Evolutionary conservation across 1,284 basidiomycete species (phyloP).

Genomic region (Irpex rosettiformis): DNA sequence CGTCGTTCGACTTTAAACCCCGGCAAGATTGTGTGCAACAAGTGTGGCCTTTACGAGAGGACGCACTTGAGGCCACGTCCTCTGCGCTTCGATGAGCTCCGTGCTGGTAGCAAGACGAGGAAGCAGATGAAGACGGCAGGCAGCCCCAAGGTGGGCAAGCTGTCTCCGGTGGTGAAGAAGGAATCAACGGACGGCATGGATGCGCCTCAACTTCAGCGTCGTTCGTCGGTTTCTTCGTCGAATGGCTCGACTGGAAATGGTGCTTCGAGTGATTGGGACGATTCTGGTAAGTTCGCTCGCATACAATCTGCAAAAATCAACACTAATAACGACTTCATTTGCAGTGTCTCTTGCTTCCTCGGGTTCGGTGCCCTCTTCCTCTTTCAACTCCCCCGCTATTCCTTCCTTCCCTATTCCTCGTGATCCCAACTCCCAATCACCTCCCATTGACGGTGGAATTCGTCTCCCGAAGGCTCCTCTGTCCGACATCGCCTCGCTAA

Average conservation of each 20-base stretch:
- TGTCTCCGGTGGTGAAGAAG: conserved; percentile 52
- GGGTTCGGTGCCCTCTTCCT: conserved; percentile 57
- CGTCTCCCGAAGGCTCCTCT: conserved; percentile 68
- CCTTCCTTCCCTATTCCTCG: conserved; percentile 57
- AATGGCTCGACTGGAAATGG: conserved; percentile 62
- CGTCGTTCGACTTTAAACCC: conserved; percentile 81
- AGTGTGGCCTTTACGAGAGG: conserved; percentile 83
- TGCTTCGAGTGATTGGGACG: conserved; percentile 15
- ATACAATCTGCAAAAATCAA: conserved; percentile 5
- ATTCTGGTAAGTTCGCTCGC: conserved; percentile 40
- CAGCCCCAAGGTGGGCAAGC: conserved; percentile 37
- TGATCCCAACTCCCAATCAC: conserved; percentile 52
- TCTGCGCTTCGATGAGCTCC: conserved; percentile 78
- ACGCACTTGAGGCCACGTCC: conserved; percentile 78
- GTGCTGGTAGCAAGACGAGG: conserved; percentile 76
- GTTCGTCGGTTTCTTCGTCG: conserved; percentile 58
- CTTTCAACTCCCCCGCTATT: conserved; percentile 59
- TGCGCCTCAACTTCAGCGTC: conserved; percentile 38
- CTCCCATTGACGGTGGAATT: conserved; percentile 59
- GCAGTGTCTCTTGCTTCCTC: conserved; percentile 66
- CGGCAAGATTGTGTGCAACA: conserved; percentile 88
- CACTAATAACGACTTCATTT: conserved; percentile 8
- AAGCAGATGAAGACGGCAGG: conserved; percentile 46
- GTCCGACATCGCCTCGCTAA: conserved; percentile 55
- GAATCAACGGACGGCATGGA: conserved; percentile 50